These are phyloP conservation scores for Penicillium daleae DNA, from an alignment of 495 filamentous ascomycete species.

Conservation along the genomic window DNA sequence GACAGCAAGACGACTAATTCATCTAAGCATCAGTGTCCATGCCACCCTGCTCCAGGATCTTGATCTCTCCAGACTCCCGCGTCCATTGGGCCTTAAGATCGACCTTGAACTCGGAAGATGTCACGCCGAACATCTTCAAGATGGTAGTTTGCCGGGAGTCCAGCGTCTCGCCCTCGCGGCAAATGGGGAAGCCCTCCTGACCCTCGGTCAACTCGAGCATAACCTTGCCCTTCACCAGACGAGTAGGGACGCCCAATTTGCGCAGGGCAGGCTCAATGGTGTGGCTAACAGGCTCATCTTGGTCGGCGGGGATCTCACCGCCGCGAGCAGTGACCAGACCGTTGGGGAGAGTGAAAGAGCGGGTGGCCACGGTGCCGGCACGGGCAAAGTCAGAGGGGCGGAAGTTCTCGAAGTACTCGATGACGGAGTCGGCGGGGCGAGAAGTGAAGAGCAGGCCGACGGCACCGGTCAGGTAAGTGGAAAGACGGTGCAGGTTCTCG, in stretches of 20 bases:
- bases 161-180: slow-evolving; percentile 77
- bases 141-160: slow-evolving; percentile 89
- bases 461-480: slow-evolving; percentile 72
- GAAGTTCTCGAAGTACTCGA: slow-evolving; percentile 68
- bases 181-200: slow-evolving; percentile 69
- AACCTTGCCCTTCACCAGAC: slow-evolving; percentile 85
- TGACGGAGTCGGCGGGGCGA: slow-evolving; percentile 63
- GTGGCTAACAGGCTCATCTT: slow-evolving; percentile 86
- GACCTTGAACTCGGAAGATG: slow-evolving; percentile 85
- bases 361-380: slow-evolving; percentile 74
- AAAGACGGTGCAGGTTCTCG: slow-evolving; percentile 69
- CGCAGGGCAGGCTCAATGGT: slow-evolving; percentile 85
- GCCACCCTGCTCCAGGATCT: slow-evolving; percentile 42
- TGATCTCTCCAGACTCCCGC: slow-evolving; percentile 44
- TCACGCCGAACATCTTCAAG: slow-evolving; percentile 90
- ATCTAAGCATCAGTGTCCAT: slow-evolving; percentile 50
- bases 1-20: slow-evolving; percentile 12
- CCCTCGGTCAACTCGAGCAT: slow-evolving; percentile 76
- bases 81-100: slow-evolving; percentile 67
- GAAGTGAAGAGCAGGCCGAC: slow-evolving; percentile 92
- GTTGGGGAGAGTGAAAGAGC: slow-evolving; percentile 75
- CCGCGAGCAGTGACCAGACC: slow-evolving; percentile 76
- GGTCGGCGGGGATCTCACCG: slow-evolving; percentile 73
- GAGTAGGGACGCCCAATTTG: slow-evolving; percentile 84
- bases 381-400: slow-evolving; percentile 82